Evolutionary conservation across 495 filamentous ascomycete genomes (phyloP), one percentile per base, ranked within the genome.

Genomic region (Lasiosphaeria ovina): DNA sequence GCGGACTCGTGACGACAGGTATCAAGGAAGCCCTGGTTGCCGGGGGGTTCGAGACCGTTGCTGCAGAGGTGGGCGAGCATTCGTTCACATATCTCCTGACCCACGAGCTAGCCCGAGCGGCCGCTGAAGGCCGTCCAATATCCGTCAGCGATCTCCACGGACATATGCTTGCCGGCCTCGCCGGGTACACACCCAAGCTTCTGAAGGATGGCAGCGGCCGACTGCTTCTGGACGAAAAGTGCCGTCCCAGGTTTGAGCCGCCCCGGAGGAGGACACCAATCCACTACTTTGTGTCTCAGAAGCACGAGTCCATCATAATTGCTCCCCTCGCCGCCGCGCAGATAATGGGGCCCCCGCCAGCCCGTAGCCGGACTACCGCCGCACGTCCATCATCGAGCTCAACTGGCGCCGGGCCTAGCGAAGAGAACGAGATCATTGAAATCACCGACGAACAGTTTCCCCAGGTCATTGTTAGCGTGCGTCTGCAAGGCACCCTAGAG

Each of bases 281-380:
- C 9, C 59, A 61, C 38, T 61, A 61, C 47, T 56, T 61, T 45
- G 34, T 61, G 34, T 61, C 59, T 1, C 24, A 35, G 24, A 56
- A 61, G 45, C 54, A 42, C 45, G 52, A 61, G 34, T 54, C 35
- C 42, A 54, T 60, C 3, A 35, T 60, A 1, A 24, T 60, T 36
- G 58, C 58, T 5, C 58, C 58, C 14, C 6, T 60, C 3, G 17
- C 6, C 12, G 14, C 38, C 36, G 17, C n/a, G 1, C 2, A 5
- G 44, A 0, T 5, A 2, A 52, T 58, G 36, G 35, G 10, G 11
- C 51, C 36, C 10, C 35, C 35, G 14, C 56, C 3, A 42, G 8
- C 47, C 24, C 2, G 24, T 24, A 24, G 24, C 24, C 24, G 24
- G 24, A 24, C 24, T 24, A 24, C 24, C 24, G 24, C 24, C 24